Evolutionary conservation across 768 basidiomycete species (phyloP), one percentile per base, ranked within the genome.

Genomic region (Suillus fuscotomentosus): DNA sequence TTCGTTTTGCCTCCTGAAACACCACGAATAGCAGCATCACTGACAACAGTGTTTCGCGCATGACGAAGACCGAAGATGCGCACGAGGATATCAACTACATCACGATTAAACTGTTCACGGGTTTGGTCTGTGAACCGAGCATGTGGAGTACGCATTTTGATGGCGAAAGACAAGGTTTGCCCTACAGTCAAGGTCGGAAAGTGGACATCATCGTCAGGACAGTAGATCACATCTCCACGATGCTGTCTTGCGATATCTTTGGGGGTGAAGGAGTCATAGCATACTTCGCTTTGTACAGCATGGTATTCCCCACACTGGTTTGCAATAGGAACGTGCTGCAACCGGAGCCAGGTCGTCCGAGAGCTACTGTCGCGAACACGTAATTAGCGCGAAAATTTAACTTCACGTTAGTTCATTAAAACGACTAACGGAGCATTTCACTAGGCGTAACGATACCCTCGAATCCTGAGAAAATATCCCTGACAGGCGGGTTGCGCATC

Each of bases 241-340:
- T 91, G 93, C 60, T 81, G 76, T 71, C 89, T 88, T 14, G 80
- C 80, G 87, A 96, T 95, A 71, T 92, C 91, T 36, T 80, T 76
- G 1, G 90, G 87, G 38, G 82, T 80, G 60, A 95, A 91, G 15
- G 92, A 87, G 71, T 92, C 91, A 70, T 96, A 97, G 55, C 80
- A 78, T 3, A 95, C 84, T 0, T 88, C 80, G 31, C 94, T 94
- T 10, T 48, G 47, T 1, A 48, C 85, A 5, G 69, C 78, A 2
- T 85, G 81, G 71, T 85, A 95, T 14, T 84, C 89, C 9, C 79
- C 80, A 3, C 91, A 83, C 65, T 88, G 83, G 72, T 95, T 94
- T 22, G 95, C 85, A 65, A 97, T 88, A 0, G 87, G 78, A 97
- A 94, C 0, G 94, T 91, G 1, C 89, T 86, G 72, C 95, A 96